Percentiles rank a stretch among this genome's conserved stretches.
These are phyloP conservation scores for Immersiporthe knoxdaviesiana DNA, from an alignment of 2,329 filamentous ascomycete species.

Conservation along the genomic window DNA sequence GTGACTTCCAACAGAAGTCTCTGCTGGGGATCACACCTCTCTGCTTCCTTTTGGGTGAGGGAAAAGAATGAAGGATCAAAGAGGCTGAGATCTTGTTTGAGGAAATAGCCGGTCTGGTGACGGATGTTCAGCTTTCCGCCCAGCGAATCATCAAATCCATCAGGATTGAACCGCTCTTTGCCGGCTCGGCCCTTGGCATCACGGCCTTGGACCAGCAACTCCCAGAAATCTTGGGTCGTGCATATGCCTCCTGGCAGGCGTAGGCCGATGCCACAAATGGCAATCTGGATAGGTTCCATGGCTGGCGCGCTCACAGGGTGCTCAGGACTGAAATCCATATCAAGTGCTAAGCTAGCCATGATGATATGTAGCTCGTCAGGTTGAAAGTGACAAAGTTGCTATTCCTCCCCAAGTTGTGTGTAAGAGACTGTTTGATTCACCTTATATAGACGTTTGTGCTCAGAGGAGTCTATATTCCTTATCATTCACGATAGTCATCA, in stretches of 20 bases:
- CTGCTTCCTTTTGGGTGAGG: conserved; percentile 24
- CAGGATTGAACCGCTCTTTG: conserved; percentile 32
- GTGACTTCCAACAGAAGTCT: conserved; percentile 33
- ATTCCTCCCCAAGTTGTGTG: too few relatives aligned
- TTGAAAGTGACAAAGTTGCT: too few relatives aligned
- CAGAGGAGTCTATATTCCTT: too few relatives aligned
- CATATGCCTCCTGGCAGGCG: conserved; percentile 35
- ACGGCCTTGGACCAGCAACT: conserved; percentile 34
- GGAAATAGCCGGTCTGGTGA: conserved; percentile 27
- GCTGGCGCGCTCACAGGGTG: background rate
- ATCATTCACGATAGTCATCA: too few relatives aligned
- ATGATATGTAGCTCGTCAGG: too few relatives aligned
- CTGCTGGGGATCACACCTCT: conserved; percentile 30
- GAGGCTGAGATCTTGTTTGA: conserved; percentile 16
- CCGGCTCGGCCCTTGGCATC: conserved; percentile 33
- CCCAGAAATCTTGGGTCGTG: conserved; percentile 34
- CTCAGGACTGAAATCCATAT: too few relatives aligned
- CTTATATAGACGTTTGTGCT: too few relatives aligned
- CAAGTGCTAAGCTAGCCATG: too few relatives aligned
- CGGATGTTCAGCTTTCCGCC: conserved; percentile 9
- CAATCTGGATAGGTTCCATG: background rate
- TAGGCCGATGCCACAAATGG: conserved; percentile 11
- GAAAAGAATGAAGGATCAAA: conserved; percentile 30
- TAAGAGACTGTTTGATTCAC: too few relatives aligned
- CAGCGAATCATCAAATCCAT: conserved; percentile 29